Percentiles rank a stretch among this genome's conserved stretches.
Conservation (phyloP, 768 basidiomycete genomes). For the Russula lepida region DNA sequence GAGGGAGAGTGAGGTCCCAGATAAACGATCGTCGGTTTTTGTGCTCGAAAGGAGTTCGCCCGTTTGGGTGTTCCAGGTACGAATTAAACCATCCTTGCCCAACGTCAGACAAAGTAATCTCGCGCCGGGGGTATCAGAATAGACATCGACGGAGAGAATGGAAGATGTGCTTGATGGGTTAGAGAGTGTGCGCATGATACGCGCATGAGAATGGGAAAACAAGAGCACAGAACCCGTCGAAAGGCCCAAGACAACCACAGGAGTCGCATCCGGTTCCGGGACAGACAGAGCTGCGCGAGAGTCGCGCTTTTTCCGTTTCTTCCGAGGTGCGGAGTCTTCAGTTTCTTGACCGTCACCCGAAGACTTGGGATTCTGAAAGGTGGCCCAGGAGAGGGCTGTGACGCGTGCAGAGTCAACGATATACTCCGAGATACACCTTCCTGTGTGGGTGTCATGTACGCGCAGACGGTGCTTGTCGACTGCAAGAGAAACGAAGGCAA, state of each 20-base stretch:
- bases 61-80: conserved; percentile 48
- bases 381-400: conserved; percentile 45
- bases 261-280: conserved; percentile 26
- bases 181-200: conserved; percentile 45
- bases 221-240: conserved; percentile 50
- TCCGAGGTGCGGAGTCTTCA: conserved; percentile 35
- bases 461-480: conserved; percentile 67
- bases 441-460: conserved; percentile 51
- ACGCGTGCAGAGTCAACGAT: conserved; percentile 48
- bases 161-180: conserved; percentile 46
- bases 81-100: conserved; percentile 46
- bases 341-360: conserved; percentile 23
- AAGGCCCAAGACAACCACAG: conserved; percentile 49
- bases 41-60: conserved; percentile 41
- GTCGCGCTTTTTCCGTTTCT: conserved; percentile 44
- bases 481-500: conserved; percentile 54
- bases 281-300: conserved; percentile 27
- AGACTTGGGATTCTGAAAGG: conserved; percentile 27
- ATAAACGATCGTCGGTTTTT: conserved; percentile 51
- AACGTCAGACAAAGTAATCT: conserved; percentile 45
- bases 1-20: conserved; percentile 45
- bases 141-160: conserved; percentile 40
- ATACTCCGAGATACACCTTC: conserved; percentile 49
- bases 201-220: conserved; percentile 55
- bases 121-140: conserved; percentile 26